Base-by-base conservation (phyloP, 1,139 yeast species). In the Pneumocystis wakefieldiae region DNA sequence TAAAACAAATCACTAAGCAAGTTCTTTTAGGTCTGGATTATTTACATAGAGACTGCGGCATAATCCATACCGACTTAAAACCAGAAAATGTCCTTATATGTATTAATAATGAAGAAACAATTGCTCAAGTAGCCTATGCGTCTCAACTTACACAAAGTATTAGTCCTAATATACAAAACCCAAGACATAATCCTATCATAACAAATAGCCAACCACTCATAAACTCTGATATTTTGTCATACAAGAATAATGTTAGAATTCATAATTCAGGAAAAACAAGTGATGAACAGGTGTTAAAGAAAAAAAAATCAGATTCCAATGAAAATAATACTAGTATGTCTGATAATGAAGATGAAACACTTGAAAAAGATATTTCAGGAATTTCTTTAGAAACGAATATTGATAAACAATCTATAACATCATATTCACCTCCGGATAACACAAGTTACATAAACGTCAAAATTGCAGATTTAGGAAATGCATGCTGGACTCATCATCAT, bases 171-270 rank as follows among this genome's bases (percentile, higher is more conserved):
- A 69, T 75, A 12, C 66, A 88, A 66, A 76, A 86, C 64, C 77
- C 88, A 35, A 80, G 96, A 70, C 76, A 95, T 61, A 84, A 83
- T 67, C 84, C 95, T 0, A 75, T 89, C 57, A 85, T 91, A 61
- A 87, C 95, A 0, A 96, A 92, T 1, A 85, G 92, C 0, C 92
- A 86, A 71, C 95, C 96, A 15, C 76, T 88, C 62, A 94, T 95
- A 0, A 84, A 91, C 0, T 92, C 95, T 1, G 76, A 87, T 15
- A 65, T 77, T 82, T 67, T 64, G 69, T 58, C 69, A n/a, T 61
- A 66, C n/a, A 39, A 37, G 14, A 14, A 28, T 24, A 19, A 14
- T 24, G 15, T 48, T 24, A 12, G 28, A 12, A 48, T 48, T 1
- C n/a, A 48, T 24, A 15, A 48, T 19, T 48, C 28, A 15, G 32